Conservation (phyloP, 2,329 filamentous ascomycete genomes). For the Botrytis aclada region DNA sequence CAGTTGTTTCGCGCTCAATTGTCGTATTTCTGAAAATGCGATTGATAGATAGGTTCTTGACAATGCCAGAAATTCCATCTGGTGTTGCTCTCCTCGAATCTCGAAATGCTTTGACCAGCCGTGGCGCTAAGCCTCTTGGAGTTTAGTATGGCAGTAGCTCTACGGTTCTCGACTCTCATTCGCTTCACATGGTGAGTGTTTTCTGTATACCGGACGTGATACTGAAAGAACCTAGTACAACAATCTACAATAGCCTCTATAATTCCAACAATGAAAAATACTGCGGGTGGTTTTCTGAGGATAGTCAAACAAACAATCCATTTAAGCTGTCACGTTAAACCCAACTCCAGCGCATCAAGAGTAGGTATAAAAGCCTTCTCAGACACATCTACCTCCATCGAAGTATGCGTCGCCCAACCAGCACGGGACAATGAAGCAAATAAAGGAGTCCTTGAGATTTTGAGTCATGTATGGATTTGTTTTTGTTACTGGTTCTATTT, state of each 20-base stretch:
- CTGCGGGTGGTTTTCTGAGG: not conserved
- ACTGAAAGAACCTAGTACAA: not conserved
- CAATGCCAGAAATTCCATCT: not conserved
- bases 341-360: slow-evolving; percentile 58
- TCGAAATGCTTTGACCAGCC: not conserved
- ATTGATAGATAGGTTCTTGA: not conserved
- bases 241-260: not conserved
- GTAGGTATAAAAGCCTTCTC: slow-evolving; percentile 53
- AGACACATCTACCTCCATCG: slow-evolving; percentile 55
- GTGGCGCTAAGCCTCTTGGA: not conserved
- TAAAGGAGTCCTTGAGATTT: slow-evolving; percentile 58
- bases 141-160: not conserved
- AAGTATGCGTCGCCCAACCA: slow-evolving; percentile 64
- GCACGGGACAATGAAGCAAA: slow-evolving; percentile 68
- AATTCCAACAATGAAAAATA: not conserved
- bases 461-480: slow-evolving; percentile 52
- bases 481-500: not conserved
- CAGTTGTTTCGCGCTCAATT: not conserved
- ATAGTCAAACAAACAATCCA: slow-evolving; percentile 42
- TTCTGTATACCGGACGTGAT: not conserved
- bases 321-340: slow-evolving; percentile 65
- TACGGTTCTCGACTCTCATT: not conserved
- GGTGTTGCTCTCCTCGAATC: slow-evolving; percentile 1
- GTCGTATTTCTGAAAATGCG: not conserved
- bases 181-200: not conserved